phyloP scores from a whole-genome alignment of 768 basidiomycete species.

The Leccinellum albellum region DNA sequence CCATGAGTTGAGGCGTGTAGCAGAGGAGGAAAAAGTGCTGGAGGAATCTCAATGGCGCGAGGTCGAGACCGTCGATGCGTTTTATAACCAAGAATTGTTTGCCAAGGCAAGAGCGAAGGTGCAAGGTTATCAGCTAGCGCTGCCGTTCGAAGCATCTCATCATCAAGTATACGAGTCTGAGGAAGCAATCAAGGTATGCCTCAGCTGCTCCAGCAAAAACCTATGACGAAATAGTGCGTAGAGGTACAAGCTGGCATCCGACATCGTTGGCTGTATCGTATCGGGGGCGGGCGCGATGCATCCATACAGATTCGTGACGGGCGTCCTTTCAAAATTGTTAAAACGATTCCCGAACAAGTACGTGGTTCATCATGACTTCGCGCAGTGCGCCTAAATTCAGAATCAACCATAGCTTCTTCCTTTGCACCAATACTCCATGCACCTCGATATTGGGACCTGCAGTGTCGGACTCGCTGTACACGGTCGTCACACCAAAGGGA shows the following conservation, averaged over 20 bases:
- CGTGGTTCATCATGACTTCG: slow-evolving; percentile 11
- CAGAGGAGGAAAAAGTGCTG: slow-evolving; percentile 51
- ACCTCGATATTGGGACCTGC: slow-evolving; percentile 42
- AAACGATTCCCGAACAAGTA: slow-evolving; percentile 44
- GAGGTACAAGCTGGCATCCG: slow-evolving; percentile 46
- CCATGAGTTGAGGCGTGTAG: slow-evolving; percentile 42
- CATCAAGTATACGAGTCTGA: slow-evolving; percentile 31
- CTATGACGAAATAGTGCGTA: slow-evolving; percentile 18
- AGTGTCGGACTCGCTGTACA: slow-evolving; percentile 37
- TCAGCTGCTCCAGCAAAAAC: background rate
- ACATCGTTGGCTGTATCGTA: slow-evolving; percentile 47
- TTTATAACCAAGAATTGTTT: slow-evolving; percentile 40
- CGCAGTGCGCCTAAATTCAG: background rate
- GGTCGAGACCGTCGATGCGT: slow-evolving; percentile 60
- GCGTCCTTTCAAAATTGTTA: slow-evolving; percentile 53
- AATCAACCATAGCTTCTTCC: slow-evolving; percentile 43
- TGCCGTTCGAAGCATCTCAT: slow-evolving; percentile 44
- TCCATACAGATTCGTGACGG: slow-evolving; percentile 67
- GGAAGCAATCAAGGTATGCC: slow-evolving; percentile 32
- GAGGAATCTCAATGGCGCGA: slow-evolving; percentile 53
- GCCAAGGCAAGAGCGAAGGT: slow-evolving; percentile 41
- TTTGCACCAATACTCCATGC: slow-evolving; percentile 62
- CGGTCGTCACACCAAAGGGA: slow-evolving; percentile 61
- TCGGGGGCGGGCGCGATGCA: slow-evolving; percentile 60
- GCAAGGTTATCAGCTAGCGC: slow-evolving; percentile 42